phyloP scores from a whole-genome alignment of 345 rosid species.

The Lepidium sativum region DNA sequence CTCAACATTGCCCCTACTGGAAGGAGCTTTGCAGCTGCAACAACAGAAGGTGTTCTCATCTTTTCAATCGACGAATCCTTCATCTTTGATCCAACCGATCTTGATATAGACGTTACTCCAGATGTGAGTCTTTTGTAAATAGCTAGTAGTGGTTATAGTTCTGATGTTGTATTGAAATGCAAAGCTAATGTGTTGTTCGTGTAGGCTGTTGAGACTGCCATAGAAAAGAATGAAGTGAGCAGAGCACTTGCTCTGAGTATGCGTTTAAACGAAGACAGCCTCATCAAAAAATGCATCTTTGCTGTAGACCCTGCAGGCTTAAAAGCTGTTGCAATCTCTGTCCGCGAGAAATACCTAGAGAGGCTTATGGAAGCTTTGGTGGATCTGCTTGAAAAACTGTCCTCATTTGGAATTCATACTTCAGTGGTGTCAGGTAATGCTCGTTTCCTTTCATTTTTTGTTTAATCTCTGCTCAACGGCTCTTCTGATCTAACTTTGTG shows the following conservation, averaged over 20 bases:
- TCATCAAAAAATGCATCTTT: conserved; percentile 72
- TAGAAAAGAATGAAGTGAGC: conserved; percentile 51
- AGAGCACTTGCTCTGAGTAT: conserved; percentile 79
- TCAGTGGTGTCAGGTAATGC: conserved; percentile 76
- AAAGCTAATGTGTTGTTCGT: conserved; percentile 12
- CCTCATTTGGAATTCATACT: conserved; percentile 87
- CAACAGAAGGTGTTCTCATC: conserved; percentile 93
- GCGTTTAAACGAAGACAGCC: conserved; percentile 80
- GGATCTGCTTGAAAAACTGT: conserved; percentile 72
- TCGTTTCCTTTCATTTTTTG: neutral
- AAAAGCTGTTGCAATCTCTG: conserved; percentile 56
- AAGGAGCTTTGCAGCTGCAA: conserved; percentile 82
- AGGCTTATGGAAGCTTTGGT: conserved; percentile 76
- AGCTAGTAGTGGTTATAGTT: neutral
- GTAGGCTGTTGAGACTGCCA: conserved; percentile 75
- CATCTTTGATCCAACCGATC: conserved; percentile 95
- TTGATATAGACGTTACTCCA: conserved; percentile 94
- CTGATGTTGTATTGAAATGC: neutral
- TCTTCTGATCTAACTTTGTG: neutral
- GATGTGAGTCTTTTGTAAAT: conserved; percentile 43
- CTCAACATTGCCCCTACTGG: conserved; percentile 94
- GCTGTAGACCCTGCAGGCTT: conserved; percentile 62
- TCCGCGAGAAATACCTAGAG: conserved; percentile 63
- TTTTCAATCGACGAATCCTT: conserved; percentile 85
- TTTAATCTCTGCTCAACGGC: neutral